Base-by-base conservation (phyloP, 2,329 filamentous ascomycete species). In the Rhexocercosporidium sp. region DNA sequence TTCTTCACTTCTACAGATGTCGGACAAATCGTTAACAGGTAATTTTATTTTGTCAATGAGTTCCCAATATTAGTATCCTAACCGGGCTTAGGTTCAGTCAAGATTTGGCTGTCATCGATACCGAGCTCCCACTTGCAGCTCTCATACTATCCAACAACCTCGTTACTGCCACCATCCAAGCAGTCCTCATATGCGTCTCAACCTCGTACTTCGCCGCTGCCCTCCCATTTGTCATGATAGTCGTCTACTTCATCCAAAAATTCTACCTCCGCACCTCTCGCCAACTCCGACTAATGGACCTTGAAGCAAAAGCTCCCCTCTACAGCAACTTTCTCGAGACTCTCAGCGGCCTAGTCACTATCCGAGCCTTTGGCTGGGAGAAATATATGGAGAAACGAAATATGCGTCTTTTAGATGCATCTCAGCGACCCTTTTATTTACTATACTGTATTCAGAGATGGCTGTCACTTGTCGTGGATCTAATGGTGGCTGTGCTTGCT, bases 381-480 rank as follows among this genome's bases (percentile, higher is more conserved):
- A 61, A 62, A 25, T 46, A 62, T 25, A 65, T 67, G 12, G 39
- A 63, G 18, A 46, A 62, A 41, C 56, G 64, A 66, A 86, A 85
- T 34, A 67, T 67, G 66, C 47, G 29, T 22, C 31, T 67, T 7
- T 22, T 67, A 11, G 66, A 67, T 51, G 44, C 60, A 18, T 69
- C 67, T 77, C 87, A 89, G 71, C 77, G 79, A 22, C 86, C 86
- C 0, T 86, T 85, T 64, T 90, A 89, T 70, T 79, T 88, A 0
- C 78, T 89, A 8, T 84, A 82, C 64, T 82, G 82, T 51, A 81
- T 88, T 3, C 87, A 90, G 72, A 80, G 84, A 34, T 89, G 87
- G 86, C 79, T 89, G 0, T 79, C 75, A 0, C 78, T 89, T 0
- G 81, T 82, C 0, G 41, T 75, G 1, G 70, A 74, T 37, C 34